Conservation (phyloP, 225 moss, liverwort and hornwort genomes). For the Anthoceros angustus region DNA sequence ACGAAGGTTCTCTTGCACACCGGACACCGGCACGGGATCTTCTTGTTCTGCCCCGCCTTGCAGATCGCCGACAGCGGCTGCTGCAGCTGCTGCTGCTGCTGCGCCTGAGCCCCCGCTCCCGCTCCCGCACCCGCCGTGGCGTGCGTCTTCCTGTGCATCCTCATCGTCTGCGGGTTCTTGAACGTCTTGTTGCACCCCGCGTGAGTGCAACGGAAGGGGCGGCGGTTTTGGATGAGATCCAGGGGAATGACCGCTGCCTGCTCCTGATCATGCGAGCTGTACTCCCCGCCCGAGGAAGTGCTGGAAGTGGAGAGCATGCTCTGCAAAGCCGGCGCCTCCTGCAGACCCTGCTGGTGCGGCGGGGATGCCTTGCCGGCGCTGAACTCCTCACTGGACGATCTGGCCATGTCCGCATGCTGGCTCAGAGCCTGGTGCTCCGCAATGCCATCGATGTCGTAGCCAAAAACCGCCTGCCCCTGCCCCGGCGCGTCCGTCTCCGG, state of each 20-base stretch:
- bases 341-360: not conserved
- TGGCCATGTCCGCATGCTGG: too few species aligned
- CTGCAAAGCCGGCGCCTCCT: not conserved
- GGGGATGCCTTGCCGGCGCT: too few species aligned
- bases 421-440: too few species aligned
- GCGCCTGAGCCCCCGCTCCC: constrained; percentile 17
- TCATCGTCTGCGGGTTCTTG: constrained; percentile 81
- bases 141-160: constrained; percentile 76
- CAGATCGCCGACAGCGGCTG: constrained; percentile 13
- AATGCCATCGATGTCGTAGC: too few species aligned
- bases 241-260: constrained; percentile 52
- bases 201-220: constrained; percentile 48
- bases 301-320: not conserved
- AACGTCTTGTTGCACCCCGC: constrained; percentile 58
- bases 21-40: constrained; percentile 60
- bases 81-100: constrained; percentile 3
- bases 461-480: too few species aligned
- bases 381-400: too few species aligned
- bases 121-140: constrained; percentile 15
- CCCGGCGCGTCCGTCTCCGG: not conserved
- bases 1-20: constrained; percentile 61
- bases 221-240: constrained; percentile 55
- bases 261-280: constrained; percentile 9
- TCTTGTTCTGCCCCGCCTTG: constrained; percentile 79
- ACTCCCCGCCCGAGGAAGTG: not conserved